Base-by-base conservation (phyloP, 202 grass and related monocot genomes). In the Panicum virgatum region DNA sequence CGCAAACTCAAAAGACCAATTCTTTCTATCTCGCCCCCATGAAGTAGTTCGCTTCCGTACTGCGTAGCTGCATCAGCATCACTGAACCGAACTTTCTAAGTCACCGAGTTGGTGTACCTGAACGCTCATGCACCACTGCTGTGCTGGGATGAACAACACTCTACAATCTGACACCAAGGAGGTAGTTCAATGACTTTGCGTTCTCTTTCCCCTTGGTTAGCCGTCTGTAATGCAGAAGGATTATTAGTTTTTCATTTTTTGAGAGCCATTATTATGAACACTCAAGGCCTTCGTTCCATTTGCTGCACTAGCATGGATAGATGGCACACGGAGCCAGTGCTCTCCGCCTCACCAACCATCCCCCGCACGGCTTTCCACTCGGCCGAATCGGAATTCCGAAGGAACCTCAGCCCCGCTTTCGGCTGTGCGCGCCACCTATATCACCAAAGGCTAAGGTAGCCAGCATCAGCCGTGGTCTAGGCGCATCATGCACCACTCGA, bases 381-480 rank as follows among this genome's bases (percentile, higher is more conserved):
- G 11, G n/a, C 9, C 9, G 73, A 73, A 62, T 80, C 62, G 32
- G 43, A 25, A 12, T 74, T 67, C 5, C 9, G 32, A 83, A 66
- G 80, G 59, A 61, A 84, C 22, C 34, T 63, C 7, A 34, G 5
- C 50, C 45, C 86, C 6, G 8, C 29, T 72, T 72, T 37, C 34
- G 40, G 50, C 39, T 7, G 67, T 30, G 30, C 48, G 73, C 62
- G 44, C 39, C 39, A 58, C 46, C 26, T 16, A n/a, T n/a, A 70
- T 46, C 30, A 52, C 71, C 12, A 52, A 51, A 48, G 40, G 7
- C 15, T 13, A 42, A 11, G 14, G 9, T 45, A 79, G 45, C 34
- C 48, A 51, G 9, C 59, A 60, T 42, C 51, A 58, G 52, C 66
- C 12, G 46, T 37, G 19, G 57, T 19, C 72, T 39, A 46, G 58